Percentiles rank a stretch among this genome's conserved stretches.
phyloP scores from a whole-genome alignment of 805 yeast genomes.

The Kurtzmaniella cleridarum region DNA sequence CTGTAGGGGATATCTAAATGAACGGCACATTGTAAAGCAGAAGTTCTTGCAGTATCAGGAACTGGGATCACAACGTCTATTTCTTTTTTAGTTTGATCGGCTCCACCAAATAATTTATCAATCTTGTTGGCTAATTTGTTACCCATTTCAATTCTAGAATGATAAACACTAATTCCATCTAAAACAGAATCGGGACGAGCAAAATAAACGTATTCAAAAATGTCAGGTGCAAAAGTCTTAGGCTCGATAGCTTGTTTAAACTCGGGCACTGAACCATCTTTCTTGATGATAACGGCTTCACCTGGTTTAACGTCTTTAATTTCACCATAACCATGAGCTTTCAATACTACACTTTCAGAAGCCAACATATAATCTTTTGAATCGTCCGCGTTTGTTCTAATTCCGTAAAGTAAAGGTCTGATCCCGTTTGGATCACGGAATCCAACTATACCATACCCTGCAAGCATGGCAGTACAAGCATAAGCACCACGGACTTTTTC shows the following conservation, averaged over 20 bases:
- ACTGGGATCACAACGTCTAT: slow-evolving; percentile 97
- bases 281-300: slow-evolving; percentile 91
- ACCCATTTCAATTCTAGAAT: slow-evolving; percentile 93
- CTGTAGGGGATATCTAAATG: slow-evolving; percentile 77
- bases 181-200: slow-evolving; percentile 96
- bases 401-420: slow-evolving; percentile 85
- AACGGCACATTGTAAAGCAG: slow-evolving; percentile 89
- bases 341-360: slow-evolving; percentile 89
- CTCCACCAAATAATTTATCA: slow-evolving; percentile 33
- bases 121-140: slow-evolving; percentile 77
- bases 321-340: slow-evolving; percentile 79
- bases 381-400: slow-evolving; percentile 66
- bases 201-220: slow-evolving; percentile 95
- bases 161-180: slow-evolving; percentile 95
- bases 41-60: slow-evolving; percentile 96
- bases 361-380: slow-evolving; percentile 87
- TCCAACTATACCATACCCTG: slow-evolving; percentile 93
- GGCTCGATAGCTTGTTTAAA: slow-evolving; percentile 81
- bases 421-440: slow-evolving; percentile 97
- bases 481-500: slow-evolving; percentile 89
- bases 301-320: slow-evolving; percentile 89
- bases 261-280: slow-evolving; percentile 62
- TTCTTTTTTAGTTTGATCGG: slow-evolving; percentile 11
- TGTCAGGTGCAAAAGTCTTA: slow-evolving; percentile 83
- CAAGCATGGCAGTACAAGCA: slow-evolving; percentile 91